phyloP scores from a whole-genome alignment of 116 monocot species.

The Phalaenopsis hybrid region DNA sequence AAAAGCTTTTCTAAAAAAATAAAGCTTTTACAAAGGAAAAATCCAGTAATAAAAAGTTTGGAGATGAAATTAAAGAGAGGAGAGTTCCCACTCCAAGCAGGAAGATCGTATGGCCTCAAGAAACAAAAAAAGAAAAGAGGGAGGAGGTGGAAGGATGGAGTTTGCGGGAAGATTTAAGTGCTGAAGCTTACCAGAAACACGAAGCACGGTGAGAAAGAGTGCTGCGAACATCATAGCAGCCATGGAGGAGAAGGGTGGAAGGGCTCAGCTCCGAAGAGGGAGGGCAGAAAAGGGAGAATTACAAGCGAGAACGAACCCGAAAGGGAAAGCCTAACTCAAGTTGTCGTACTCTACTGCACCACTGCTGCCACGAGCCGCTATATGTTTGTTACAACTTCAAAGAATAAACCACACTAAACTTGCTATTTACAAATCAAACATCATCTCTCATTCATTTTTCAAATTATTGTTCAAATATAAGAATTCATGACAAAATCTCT shows the following conservation, averaged over 20 bases:
- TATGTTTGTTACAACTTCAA: too few species aligned
- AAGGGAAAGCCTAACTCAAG: neutral
- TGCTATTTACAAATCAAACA: too few species aligned
- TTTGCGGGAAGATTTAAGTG: neutral
- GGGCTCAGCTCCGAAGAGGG: neutral
- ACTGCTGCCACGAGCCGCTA: too few species aligned
- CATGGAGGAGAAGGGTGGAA: neutral
- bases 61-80: neutral
- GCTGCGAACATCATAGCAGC: constrained; percentile 22
- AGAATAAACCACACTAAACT: too few species aligned
- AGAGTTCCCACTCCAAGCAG: neutral
- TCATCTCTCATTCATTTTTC: too few species aligned
- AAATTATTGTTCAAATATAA: too few species aligned
- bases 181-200: constrained; percentile 35
- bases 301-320: too few species aligned
- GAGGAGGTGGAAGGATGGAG: too few species aligned
- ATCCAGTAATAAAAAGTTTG: neutral
- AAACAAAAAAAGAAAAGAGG: neutral
- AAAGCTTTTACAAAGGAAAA: neutral
- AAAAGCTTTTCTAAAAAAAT: too few species aligned
- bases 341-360: neutral
- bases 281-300: neutral
- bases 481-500: too few species aligned
- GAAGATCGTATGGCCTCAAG: neutral
- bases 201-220: constrained; percentile 18